Percentiles rank a stretch among this genome's conserved stretches.
Evolutionary conservation across 257 asterid genomes (phyloP).

Genomic region (Primulina huaijiensis): DNA sequence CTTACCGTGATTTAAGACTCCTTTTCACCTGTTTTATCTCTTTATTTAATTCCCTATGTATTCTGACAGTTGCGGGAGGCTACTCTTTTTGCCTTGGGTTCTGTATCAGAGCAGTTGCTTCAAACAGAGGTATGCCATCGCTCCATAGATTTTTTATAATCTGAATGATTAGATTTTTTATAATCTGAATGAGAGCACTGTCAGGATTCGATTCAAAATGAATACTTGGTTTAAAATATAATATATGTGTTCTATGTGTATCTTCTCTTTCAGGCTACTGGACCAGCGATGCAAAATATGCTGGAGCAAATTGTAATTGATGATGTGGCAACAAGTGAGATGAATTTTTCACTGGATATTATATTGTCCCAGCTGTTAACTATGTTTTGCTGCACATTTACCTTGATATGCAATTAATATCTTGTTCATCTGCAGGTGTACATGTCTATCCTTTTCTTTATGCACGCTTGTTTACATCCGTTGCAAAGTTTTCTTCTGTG

Average conservation of each 20-base stretch:
- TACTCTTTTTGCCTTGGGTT: slow-evolving; percentile 76
- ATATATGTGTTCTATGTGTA: slow-evolving; percentile 20
- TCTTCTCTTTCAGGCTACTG: slow-evolving; percentile 54
- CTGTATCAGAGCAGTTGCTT: slow-evolving; percentile 82
- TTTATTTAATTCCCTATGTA: slow-evolving; percentile 18
- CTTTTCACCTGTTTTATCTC: slow-evolving; percentile 11
- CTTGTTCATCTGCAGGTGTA: slow-evolving; percentile 48
- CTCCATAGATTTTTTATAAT: slow-evolving; percentile 11
- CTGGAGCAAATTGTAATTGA: slow-evolving; percentile 70
- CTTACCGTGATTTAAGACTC: not conserved
- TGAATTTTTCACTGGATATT: slow-evolving; percentile 2
- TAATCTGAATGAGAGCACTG: not conserved
- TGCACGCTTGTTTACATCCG: slow-evolving; percentile 86
- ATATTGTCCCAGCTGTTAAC: slow-evolving; percentile 6
- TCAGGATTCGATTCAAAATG: slow-evolving; percentile 20
- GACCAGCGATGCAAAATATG: slow-evolving; percentile 46
- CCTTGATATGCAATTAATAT: slow-evolving; percentile 21
- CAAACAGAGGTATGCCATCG: slow-evolving; percentile 62
- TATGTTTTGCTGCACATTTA: slow-evolving; percentile 16
- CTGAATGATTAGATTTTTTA: slow-evolving; percentile 3
- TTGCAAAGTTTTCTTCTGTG: slow-evolving; percentile 78
- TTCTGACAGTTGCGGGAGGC: slow-evolving; percentile 86
- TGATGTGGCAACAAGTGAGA: slow-evolving; percentile 75
- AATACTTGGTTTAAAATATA: not conserved
- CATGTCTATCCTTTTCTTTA: slow-evolving; percentile 80